These are phyloP conservation scores for Aspergillus sparsus DNA, from an alignment of 495 filamentous ascomycete species.

Conservation along the genomic window DNA sequence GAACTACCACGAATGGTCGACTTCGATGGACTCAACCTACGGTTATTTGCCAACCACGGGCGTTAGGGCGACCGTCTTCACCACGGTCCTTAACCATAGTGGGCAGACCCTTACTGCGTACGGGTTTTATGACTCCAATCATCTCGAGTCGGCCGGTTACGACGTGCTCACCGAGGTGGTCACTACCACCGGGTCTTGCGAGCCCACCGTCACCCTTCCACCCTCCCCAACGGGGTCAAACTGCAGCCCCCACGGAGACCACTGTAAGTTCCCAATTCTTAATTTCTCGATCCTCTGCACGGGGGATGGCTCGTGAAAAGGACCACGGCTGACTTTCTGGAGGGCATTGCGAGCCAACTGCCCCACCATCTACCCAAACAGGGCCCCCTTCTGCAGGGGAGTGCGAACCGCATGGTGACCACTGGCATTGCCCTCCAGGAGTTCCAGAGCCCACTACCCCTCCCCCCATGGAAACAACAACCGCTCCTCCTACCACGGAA, in stretches of 20 bases:
- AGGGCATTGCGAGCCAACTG: slow-evolving; percentile 8
- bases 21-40: slow-evolving; percentile 6
- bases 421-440: background rate
- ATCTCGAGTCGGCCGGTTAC: slow-evolving; percentile 2
- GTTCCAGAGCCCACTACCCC: slow-evolving; percentile 7
- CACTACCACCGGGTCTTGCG: slow-evolving; percentile 1
- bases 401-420: too few species aligned
- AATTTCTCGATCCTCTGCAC: background rate
- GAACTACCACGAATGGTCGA: slow-evolving; percentile 6
- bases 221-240: background rate
- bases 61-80: slow-evolving; percentile 8
- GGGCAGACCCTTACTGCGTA: slow-evolving; percentile 7
- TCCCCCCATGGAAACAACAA: background rate
- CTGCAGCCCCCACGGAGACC: slow-evolving; percentile 7
- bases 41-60: slow-evolving; percentile 1
- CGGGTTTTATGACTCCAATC: slow-evolving; percentile 7
- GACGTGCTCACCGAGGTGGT: slow-evolving; percentile 6
- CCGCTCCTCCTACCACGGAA: too few species aligned
- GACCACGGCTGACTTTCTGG: background rate
- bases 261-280: background rate
- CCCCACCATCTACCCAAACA: too few species aligned
- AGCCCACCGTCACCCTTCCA: background rate
- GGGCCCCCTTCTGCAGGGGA: background rate
- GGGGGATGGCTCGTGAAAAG: background rate
- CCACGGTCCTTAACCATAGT: slow-evolving; percentile 6